Conservation (phyloP, 2,329 filamentous ascomycete genomes). For the Scedosporium boydii region DNA sequence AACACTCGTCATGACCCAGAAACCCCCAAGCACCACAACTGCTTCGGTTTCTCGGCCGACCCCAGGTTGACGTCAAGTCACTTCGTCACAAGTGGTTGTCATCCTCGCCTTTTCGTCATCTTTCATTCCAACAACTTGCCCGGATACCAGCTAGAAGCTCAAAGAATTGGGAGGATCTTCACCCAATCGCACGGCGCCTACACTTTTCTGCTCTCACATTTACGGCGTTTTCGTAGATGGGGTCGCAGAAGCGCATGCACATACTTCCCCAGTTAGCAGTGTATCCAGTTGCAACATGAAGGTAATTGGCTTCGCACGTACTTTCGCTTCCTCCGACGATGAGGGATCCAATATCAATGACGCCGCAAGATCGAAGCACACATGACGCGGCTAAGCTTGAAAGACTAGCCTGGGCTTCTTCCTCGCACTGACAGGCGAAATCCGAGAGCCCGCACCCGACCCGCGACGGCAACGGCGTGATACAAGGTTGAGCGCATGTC, state of each 20-base stretch:
- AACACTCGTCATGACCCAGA: background rate
- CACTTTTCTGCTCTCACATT: too few relatives aligned
- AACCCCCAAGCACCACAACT: too few relatives aligned
- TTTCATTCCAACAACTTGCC: too few relatives aligned
- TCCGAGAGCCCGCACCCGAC: slow-evolving; percentile 18
- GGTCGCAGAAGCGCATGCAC: background rate
- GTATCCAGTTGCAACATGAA: background rate
- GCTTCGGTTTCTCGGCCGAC: too few relatives aligned
- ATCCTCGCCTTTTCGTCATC: too few relatives aligned
- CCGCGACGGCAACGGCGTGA: slow-evolving; percentile 15
- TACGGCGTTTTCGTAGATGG: too few relatives aligned
- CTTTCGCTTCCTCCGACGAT: slow-evolving; percentile 15
- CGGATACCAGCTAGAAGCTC: too few relatives aligned
- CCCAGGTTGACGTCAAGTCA: too few relatives aligned
- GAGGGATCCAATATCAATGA: slow-evolving; percentile 13
- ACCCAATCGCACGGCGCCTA: too few relatives aligned
- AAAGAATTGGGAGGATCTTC: too few relatives aligned
- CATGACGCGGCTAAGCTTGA: slow-evolving; percentile 17
- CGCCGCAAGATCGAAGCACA: slow-evolving; percentile 15
- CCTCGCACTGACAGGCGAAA: slow-evolving; percentile 18
- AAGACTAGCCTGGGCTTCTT: slow-evolving; percentile 14
- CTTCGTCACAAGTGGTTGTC: too few relatives aligned
- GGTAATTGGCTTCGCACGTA: background rate
- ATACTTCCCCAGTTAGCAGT: background rate
- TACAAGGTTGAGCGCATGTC: slow-evolving; percentile 18